phyloP scores from a whole-genome alignment of 2,329 filamentous ascomycete genomes.

The Penicillium palitans region DNA sequence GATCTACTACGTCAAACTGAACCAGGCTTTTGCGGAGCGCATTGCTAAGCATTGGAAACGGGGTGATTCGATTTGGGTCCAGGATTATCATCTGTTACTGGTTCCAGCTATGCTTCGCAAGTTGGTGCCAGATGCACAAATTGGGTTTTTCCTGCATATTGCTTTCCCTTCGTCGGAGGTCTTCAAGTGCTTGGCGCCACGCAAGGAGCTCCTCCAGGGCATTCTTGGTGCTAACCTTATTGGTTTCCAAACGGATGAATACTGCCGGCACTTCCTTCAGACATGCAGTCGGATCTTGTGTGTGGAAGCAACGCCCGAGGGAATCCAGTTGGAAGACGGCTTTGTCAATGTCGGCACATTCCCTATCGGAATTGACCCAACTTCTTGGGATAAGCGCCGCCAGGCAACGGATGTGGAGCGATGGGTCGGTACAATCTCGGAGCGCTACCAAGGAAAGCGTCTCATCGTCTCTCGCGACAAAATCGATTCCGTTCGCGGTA shows the following conservation, averaged over 20 bases:
- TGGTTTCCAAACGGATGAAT: conserved; percentile 91
- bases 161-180: conserved; percentile 96
- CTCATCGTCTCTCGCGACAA: conserved; percentile 93
- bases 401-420: conserved; percentile 69
- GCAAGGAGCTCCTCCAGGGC: conserved; percentile 83
- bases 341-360: conserved; percentile 86
- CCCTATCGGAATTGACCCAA: conserved; percentile 88
- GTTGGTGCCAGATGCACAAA: conserved; percentile 83
- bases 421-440: conserved; percentile 77
- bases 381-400: conserved; percentile 70
- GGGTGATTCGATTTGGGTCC: conserved; percentile 89
- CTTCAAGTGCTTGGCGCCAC: conserved; percentile 84
- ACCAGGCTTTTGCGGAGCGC: conserved; percentile 88
- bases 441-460: conserved; percentile 83
- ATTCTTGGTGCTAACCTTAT: conserved; percentile 91
- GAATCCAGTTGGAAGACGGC: conserved; percentile 85
- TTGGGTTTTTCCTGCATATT: conserved; percentile 93
- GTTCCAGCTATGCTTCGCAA: conserved; percentile 88
- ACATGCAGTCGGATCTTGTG: conserved; percentile 88
- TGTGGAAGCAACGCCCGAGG: conserved; percentile 86
- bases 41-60: conserved; percentile 91
- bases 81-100: conserved; percentile 90
- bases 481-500: conserved; percentile 86
- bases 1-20: conserved; percentile 89
- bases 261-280: conserved; percentile 89